Base-by-base conservation (phyloP, 768 basidiomycete species). In the Kockovaella imperatae region DNA sequence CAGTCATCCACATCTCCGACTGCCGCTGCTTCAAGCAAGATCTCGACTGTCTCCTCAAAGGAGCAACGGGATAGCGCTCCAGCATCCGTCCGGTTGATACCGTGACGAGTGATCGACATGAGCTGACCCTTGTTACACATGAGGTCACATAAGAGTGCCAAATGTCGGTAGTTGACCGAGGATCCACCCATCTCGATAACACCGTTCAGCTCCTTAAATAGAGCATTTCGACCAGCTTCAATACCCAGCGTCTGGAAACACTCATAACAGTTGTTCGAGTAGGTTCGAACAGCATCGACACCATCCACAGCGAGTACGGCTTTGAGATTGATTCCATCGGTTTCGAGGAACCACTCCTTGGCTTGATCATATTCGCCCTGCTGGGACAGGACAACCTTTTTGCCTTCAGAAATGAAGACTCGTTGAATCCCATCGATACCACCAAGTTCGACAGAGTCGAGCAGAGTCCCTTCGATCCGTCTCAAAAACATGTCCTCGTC, bases 161-260 rank as follows among this genome's bases (percentile, higher is more conserved):
- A 78, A 73, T 99, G 95, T 46, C 95, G 82, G 73, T 91, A 97
- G 74, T 99, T 97, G 77, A 99, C 95, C 63, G 96, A 95, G 15
- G 93, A 96, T 77, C 93, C 93, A 66, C 96, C 93, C 75, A 97
- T 96, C 73, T 96, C 91, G 73, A 99, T 95, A 68, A 97, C 95
- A 48, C 82, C 79, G 54, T 93, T 84, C 38, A 99, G 73, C 70
- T 99, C 95, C 74, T 79, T 87, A 78, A 95, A 82, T 61, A 99
- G 84, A 6, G 91, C 88, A 14, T 83, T 88, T 5, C 93, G 83
- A 14, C 91, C 90, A 17, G 90, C 95, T 71, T 99, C 95, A 64
- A 99, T 95, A 57, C 95, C 95, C 45, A 97, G 78, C 20, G 91
- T 87, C 57, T 87, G 77, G 78, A 90, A 90, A 42, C 96, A 78